Base-by-base conservation (phyloP, 2,329 filamentous ascomycete species). In the Beauveria asiatica region DNA sequence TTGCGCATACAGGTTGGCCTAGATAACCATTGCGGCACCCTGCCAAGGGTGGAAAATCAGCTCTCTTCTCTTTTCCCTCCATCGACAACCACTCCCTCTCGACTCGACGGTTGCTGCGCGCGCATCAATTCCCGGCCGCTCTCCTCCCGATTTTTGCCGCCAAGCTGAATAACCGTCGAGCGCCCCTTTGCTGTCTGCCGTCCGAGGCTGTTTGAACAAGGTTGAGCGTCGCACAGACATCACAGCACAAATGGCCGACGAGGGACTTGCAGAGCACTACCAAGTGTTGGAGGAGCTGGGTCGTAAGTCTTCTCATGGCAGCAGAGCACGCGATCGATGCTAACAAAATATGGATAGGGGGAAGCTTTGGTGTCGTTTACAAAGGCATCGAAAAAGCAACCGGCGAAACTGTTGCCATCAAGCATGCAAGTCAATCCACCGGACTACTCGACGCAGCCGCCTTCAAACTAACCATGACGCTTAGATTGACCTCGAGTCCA, bases 401-500 rank as follows among this genome's bases (percentile, higher is more conserved):
- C 1, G 93, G 93, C 65, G 92, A 97, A 69, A 88, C 92, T 45
- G 94, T 97, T 58, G 94, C 94, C 37, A 94, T 99, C 74, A 99
- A 99, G 76, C 91, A 96, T 80, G 92, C 94, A 80, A 70, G 88
- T 76, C 19, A 45, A 5, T 19, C 13, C 5, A 7, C 37, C n/a
- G n/a, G 4, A 19, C 11, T 13, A 54, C 39, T 42, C 16, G 39
- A 19, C 21, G 21, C 17, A 17, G 46, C 37, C 27, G 11, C 27
- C 39, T 6, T 37, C 25, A 44, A 37, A 30, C 33, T 57, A 33
- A 57, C 46, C 45, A 42, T 25, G 1, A 23, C 16, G 19, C 49
- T n/a, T 61, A 97, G 92, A 97, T 99, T 73, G 94, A 99, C 74
- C 90, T 99, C 70, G 94, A 99, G 76, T 96, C 93, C 61, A 97